phyloP scores from a whole-genome alignment of 2,329 filamentous ascomycete genomes.

The Pseudogymnoascus sp. region DNA sequence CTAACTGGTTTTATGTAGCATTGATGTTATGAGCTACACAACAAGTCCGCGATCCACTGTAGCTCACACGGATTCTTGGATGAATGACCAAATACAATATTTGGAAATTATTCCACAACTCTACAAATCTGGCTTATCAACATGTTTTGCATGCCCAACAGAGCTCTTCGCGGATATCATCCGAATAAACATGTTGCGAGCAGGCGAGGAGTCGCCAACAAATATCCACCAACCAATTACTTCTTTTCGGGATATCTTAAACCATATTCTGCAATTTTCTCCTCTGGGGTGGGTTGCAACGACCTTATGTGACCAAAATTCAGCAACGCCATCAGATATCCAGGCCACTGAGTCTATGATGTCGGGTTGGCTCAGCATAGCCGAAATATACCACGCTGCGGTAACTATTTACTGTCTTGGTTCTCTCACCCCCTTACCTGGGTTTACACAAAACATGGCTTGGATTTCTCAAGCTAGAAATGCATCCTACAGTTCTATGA shows the following conservation, averaged over 20 bases:
- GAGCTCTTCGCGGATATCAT: neutral
- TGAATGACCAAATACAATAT: neutral
- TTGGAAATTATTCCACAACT: neutral
- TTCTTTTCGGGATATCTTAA: neutral
- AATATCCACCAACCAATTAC: neutral
- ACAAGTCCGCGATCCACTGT: neutral
- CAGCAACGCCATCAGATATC: neutral
- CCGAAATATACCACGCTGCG: neutral
- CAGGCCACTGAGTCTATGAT: neutral
- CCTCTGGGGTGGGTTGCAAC: neutral
- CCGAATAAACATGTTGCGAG: neutral
- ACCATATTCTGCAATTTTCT: neutral
- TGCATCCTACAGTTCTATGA: neutral
- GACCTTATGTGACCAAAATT: neutral
- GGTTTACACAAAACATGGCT: neutral
- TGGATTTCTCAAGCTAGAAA: neutral
- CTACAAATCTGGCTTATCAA: neutral
- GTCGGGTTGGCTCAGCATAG: neutral
- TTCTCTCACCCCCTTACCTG: neutral
- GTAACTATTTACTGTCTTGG: neutral
- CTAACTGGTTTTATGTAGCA: neutral
- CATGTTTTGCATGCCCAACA: neutral
- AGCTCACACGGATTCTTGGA: neutral
- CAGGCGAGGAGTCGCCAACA: neutral
- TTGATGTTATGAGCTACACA: constrained; percentile 2